phyloP scores from a whole-genome alignment of 1,284 basidiomycete genomes.

The Apiotrichum mycotoxinovorans region DNA sequence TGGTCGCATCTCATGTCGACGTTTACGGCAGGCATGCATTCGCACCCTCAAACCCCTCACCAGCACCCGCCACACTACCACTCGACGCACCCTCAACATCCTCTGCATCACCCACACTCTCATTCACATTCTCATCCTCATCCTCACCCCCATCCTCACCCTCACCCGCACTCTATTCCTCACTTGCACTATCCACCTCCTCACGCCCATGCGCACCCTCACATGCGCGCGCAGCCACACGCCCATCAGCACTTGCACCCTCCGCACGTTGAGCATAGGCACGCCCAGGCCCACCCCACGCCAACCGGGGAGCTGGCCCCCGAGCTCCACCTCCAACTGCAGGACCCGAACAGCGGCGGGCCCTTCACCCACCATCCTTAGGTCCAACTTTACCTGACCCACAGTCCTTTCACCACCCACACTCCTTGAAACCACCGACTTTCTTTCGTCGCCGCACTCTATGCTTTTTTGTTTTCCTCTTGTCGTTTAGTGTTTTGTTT shows the following conservation, averaged over 20 bases:
- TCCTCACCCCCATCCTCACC: too few relatives aligned
- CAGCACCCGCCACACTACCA: not conserved
- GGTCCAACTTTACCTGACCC: not conserved
- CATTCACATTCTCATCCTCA: too few relatives aligned
- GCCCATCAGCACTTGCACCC: not conserved
- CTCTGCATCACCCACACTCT: not conserved
- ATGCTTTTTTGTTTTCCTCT: not conserved
- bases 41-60: not conserved
- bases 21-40: not conserved
- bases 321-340: slow-evolving; percentile 1
- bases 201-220: too few relatives aligned
- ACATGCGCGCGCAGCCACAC: too few relatives aligned
- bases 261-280: not conserved
- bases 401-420: not conserved
- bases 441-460: not conserved
- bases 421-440: not conserved
- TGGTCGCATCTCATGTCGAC: not conserved
- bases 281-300: not conserved
- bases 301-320: not conserved
- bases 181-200: too few relatives aligned
- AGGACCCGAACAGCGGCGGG: slow-evolving; percentile 1
- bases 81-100: not conserved
- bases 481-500: not conserved
- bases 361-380: slow-evolving; percentile 2
- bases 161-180: too few relatives aligned